Conservation (phyloP, 2,329 filamentous ascomycete genomes). For the Neonectria faginata region DNA sequence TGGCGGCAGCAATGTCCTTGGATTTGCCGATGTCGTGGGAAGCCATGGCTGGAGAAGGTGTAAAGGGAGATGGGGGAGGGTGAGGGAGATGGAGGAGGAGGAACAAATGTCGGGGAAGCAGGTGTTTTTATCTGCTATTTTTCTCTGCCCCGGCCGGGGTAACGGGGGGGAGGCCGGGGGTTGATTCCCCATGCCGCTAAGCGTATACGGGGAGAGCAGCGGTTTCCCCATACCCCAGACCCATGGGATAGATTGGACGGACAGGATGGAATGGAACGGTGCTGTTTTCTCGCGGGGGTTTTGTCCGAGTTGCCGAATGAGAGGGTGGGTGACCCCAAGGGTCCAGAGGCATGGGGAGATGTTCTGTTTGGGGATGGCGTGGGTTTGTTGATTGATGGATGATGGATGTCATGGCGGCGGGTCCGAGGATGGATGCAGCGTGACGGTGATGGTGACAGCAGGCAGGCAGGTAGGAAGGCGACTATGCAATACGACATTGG, state of each 20-base stretch:
- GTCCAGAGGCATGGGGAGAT: slow-evolving; percentile 12
- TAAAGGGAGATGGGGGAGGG: too few relatives aligned
- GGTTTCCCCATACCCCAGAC: slow-evolving; percentile 18
- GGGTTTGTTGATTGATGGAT: too few relatives aligned
- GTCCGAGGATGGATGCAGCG: neutral
- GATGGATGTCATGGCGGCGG: too few relatives aligned
- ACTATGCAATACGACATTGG: neutral
- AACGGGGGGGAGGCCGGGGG: slow-evolving; percentile 1
- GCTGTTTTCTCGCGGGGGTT: slow-evolving; percentile 16
- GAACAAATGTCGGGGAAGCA: neutral
- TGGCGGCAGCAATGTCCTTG: slow-evolving; percentile 15
- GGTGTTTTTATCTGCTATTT: slow-evolving; percentile 18
- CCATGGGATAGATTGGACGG: neutral
- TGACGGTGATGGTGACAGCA: too few relatives aligned
- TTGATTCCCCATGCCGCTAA: slow-evolving; percentile 9
- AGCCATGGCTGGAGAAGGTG: slow-evolving; percentile 19
- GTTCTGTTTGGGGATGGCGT: neutral
- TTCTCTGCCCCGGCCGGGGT: slow-evolving; percentile 9
- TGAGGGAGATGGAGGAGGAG: too few relatives aligned
- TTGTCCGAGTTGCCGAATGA: slow-evolving; percentile 18
- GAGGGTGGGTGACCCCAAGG: neutral
- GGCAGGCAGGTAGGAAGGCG: too few relatives aligned
- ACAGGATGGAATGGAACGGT: neutral
- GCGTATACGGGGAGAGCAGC: neutral
- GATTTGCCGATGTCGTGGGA: slow-evolving; percentile 11